Conservation (phyloP, 2,329 filamentous ascomycete genomes). For the Periconia sp. region DNA sequence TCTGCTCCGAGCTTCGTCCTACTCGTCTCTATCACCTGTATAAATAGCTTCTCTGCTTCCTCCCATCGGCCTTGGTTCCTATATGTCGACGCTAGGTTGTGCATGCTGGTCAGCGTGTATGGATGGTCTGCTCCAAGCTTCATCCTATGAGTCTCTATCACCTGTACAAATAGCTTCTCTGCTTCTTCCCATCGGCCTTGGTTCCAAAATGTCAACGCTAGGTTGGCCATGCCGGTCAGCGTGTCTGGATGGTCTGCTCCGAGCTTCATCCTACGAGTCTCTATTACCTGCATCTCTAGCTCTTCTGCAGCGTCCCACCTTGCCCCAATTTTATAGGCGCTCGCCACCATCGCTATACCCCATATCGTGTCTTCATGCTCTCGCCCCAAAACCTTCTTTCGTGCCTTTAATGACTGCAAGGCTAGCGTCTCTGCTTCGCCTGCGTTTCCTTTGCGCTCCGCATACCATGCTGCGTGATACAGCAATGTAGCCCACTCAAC, state of each 20-base stretch:
- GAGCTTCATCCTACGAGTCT: slow-evolving; percentile 7
- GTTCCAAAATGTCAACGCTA: not conserved
- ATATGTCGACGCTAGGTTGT: too few species aligned
- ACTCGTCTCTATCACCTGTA: too few species aligned
- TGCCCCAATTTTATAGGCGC: slow-evolving; percentile 2
- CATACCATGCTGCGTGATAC: slow-evolving; percentile 19
- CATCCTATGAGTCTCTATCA: slow-evolving; percentile 9
- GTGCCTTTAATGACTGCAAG: too few species aligned
- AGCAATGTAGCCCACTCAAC: slow-evolving; percentile 12
- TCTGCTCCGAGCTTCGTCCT: too few species aligned
- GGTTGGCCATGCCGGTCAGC: not conserved
- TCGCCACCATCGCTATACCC: slow-evolving; percentile 10
- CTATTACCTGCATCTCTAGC: too few species aligned
- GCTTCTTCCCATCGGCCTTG: slow-evolving; percentile 13
- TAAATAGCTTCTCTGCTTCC: too few species aligned
- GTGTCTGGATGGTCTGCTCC: slow-evolving; percentile 3
- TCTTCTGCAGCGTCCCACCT: too few species aligned
- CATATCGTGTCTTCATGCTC: slow-evolving; percentile 10
- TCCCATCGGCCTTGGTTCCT: too few species aligned
- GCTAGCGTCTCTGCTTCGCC: slow-evolving; percentile 3
- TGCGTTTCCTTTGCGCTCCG: slow-evolving; percentile 6
- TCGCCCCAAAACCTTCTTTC: slow-evolving; percentile 9
- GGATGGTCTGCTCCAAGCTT: slow-evolving; percentile 9
- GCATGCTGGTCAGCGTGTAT: not conserved
- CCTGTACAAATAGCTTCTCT: slow-evolving; percentile 7